phyloP scores from a whole-genome alignment of 2,329 filamentous ascomycete species.

The Colletotrichum gloeosporioides region DNA sequence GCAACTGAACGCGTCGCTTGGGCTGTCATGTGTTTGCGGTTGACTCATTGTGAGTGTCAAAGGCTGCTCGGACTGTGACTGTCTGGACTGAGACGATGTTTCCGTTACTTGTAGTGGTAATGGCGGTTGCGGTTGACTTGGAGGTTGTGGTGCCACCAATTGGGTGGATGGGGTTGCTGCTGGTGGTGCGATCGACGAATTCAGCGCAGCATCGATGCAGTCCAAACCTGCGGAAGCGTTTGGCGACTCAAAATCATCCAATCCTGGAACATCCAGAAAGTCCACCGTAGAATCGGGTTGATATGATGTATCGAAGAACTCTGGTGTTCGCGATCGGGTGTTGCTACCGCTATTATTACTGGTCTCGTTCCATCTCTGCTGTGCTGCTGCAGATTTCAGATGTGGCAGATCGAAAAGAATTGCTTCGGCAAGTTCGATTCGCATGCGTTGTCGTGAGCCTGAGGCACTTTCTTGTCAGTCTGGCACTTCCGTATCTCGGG shows the following conservation, averaged over 20 bases:
- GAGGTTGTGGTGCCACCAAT: neutral
- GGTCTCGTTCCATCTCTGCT: neutral
- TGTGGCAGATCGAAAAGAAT: neutral
- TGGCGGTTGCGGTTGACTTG: neutral
- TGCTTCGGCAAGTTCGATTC: neutral
- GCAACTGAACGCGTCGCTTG: neutral
- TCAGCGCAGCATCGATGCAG: neutral
- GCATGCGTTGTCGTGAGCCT: neutral
- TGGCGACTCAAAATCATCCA: neutral
- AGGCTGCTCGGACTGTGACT: neutral
- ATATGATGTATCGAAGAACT: neutral
- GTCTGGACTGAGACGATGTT: neutral
- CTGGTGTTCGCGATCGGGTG: neutral
- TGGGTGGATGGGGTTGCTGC: neutral
- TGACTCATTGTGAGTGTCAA: neutral
- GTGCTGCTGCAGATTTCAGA: neutral
- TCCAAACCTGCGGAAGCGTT: neutral
- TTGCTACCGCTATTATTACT: neutral
- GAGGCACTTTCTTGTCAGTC: neutral
- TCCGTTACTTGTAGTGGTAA: neutral
- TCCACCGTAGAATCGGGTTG: neutral
- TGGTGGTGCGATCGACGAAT: neutral
- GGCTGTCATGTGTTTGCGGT: neutral
- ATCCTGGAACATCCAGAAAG: neutral
- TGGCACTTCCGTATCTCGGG: neutral